phyloP scores from a whole-genome alignment of 305 asterid genomes.

The Fraxinus velutina region DNA sequence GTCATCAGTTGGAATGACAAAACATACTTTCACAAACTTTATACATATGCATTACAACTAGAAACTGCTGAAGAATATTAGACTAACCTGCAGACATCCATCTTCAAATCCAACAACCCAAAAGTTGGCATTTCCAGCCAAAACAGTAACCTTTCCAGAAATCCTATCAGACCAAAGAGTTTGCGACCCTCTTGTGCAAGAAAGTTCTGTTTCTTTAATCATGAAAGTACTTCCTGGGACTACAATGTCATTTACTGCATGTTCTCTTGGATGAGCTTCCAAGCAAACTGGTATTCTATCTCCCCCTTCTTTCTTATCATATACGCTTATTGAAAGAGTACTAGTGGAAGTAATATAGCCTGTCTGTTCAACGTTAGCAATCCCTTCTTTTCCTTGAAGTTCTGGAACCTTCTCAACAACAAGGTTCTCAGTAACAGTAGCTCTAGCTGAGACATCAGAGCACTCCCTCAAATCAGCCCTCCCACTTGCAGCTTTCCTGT shows the following conservation, averaged over 20 bases:
- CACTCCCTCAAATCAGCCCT: conserved; percentile 54
- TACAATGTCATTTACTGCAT: conserved; percentile 63
- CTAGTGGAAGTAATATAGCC: conserved; percentile 45
- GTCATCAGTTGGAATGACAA: not conserved
- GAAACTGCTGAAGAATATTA: not conserved
- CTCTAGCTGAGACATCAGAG: conserved; percentile 69
- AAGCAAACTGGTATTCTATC: conserved; percentile 59
- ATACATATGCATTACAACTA: not conserved
- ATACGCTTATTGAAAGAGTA: conserved; percentile 61
- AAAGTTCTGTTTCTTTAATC: conserved; percentile 73
- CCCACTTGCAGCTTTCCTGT: conserved; percentile 45
- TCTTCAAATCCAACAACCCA: conserved; percentile 99
- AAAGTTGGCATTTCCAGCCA: conserved; percentile 93
- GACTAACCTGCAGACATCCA: conserved; percentile 86
- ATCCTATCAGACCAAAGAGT: conserved; percentile 86
- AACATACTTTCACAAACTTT: not conserved
- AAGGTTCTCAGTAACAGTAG: conserved; percentile 73
- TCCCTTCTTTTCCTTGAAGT: conserved; percentile 53
- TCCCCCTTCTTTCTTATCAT: conserved; percentile 67
- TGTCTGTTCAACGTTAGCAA: conserved; percentile 52
- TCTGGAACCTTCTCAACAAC: conserved; percentile 74
- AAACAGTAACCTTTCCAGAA: conserved; percentile 77
- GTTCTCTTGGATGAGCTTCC: conserved; percentile 91
- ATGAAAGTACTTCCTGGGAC: conserved; percentile 56
- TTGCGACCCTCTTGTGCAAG: conserved; percentile 62